Evolutionary conservation across 495 filamentous ascomycete species (phyloP).

Genomic region (Trichoderma erinaceum): DNA sequence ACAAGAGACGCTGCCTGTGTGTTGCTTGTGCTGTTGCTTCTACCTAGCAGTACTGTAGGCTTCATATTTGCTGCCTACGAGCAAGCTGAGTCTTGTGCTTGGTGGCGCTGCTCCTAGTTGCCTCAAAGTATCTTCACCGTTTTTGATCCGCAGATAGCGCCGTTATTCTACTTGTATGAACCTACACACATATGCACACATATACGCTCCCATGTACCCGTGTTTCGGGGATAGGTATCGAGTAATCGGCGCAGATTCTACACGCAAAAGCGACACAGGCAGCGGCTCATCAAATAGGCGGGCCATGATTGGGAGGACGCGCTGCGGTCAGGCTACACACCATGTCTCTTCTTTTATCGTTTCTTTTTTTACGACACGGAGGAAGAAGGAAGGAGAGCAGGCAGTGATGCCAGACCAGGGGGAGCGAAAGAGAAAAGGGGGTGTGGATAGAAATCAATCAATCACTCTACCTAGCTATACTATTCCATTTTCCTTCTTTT

Average conservation of each 20-base stretch:
- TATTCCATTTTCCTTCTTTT: too few relatives aligned
- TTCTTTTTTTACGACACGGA: not conserved
- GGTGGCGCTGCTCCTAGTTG: too few relatives aligned
- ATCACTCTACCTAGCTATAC: too few relatives aligned
- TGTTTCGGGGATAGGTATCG: too few relatives aligned
- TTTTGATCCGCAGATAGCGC: too few relatives aligned
- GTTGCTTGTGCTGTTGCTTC: not conserved
- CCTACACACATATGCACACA: too few relatives aligned
- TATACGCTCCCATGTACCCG: too few relatives aligned
- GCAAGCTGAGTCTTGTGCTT: too few relatives aligned
- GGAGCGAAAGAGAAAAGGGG: not conserved
- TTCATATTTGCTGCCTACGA: not conserved
- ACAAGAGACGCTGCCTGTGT: not conserved
- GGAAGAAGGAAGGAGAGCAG: not conserved
- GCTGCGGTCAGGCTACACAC: slow-evolving; percentile 10
- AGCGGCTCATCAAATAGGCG: not conserved
- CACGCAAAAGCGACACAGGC: not conserved
- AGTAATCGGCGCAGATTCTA: too few relatives aligned
- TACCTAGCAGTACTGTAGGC: not conserved
- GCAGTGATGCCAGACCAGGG: not conserved
- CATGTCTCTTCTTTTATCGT: not conserved
- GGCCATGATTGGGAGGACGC: not conserved
- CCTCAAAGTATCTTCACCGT: too few relatives aligned
- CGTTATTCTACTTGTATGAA: too few relatives aligned
- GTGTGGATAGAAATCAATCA: not conserved